These are phyloP conservation scores for Coniochaeta sp. DNA, from an alignment of 2,329 filamentous ascomycete species.

Conservation along the genomic window DNA sequence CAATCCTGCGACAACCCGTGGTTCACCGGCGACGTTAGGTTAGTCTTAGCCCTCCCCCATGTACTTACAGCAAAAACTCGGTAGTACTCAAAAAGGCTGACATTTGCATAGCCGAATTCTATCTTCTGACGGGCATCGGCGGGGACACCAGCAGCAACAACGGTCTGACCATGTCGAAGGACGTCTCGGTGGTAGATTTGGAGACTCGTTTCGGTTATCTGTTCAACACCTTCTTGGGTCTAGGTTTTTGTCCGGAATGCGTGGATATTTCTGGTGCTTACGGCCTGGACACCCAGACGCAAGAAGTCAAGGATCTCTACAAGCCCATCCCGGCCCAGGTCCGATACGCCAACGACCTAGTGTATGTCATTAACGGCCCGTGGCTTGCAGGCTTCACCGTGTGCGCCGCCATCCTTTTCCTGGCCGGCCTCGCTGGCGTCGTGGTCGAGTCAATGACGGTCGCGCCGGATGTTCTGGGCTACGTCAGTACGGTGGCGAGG, in stretches of 20 bases:
- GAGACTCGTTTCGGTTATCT: slow-evolving; percentile 5
- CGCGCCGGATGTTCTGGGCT: slow-evolving; percentile 10
- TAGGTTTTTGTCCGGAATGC: slow-evolving; percentile 9
- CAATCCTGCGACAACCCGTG: neutral
- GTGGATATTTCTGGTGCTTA: neutral
- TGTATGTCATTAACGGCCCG: slow-evolving; percentile 3
- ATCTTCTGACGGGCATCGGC: neutral
- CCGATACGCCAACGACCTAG: neutral
- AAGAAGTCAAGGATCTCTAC: neutral
- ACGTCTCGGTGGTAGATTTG: slow-evolving; percentile 2
- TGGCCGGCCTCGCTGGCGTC: slow-evolving; percentile 3
- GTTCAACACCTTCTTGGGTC: slow-evolving; percentile 9
- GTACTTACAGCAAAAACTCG: neutral
- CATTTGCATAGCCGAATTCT: neutral
- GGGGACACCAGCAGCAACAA: neutral
- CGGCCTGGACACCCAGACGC: neutral
- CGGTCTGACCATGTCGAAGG: slow-evolving; percentile 3
- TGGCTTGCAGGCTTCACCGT: slow-evolving; percentile 5
- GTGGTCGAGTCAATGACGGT: slow-evolving; percentile 6
- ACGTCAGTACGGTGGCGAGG: slow-evolving; percentile 8
- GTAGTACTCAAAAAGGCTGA: neutral
- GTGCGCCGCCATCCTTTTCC: slow-evolving; percentile 5
- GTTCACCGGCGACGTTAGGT: neutral
- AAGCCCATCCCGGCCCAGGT: neutral
- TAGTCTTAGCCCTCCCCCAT: neutral